Base-by-base conservation (phyloP, 2,329 filamentous ascomycete species). In the Aspergillus sp. region DNA sequence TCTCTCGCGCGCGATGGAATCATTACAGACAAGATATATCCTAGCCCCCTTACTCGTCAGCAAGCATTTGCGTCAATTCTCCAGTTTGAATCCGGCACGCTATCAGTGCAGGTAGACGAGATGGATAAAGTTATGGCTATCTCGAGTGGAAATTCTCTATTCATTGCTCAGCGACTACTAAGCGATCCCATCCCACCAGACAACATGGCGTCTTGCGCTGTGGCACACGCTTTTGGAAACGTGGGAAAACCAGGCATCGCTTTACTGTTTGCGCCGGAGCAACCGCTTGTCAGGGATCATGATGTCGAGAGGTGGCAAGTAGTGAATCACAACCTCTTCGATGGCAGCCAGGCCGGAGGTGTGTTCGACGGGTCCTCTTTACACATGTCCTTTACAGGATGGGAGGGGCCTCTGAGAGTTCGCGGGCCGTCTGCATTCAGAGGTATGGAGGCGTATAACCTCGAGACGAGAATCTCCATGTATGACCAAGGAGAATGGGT, bases 361-460 rank as follows among this genome's bases (percentile, higher is more conserved):
- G 42, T 20, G 15, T 57, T 59, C 17, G 34, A 57, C 3, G 50
- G 54, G 4, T 54, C 54, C 3, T 59, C 57, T n/a, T 34, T 60
- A 1, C 55, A 60, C 15, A 47, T 57, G 49, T 54, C 39, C 4
- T 54, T 60, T 13, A 54, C 55, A 3, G 50, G 55, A 6, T 60
- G 56, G 56, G 56, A 52, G n/a, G 56, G 56, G 5, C 39, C 49
- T 5, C n/a, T 52, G 5, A 43, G 49, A n/a, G 17, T 52, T 5
- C 24, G 17, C 5, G 49, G 49, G 5, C 39, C 39, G 2, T 52
- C 49, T 2, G 49, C 39, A 6, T 52, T 52, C 15, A 18, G 39
- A 22, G 49, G 39, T 2, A 43, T 52, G 49, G 49, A 52, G 15
- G 49, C 39, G 4, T 52, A 52, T 12, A 22, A 52, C 13, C 26